Conservation (phyloP, 106 monocot genomes). For the Triglochin maritima region DNA sequence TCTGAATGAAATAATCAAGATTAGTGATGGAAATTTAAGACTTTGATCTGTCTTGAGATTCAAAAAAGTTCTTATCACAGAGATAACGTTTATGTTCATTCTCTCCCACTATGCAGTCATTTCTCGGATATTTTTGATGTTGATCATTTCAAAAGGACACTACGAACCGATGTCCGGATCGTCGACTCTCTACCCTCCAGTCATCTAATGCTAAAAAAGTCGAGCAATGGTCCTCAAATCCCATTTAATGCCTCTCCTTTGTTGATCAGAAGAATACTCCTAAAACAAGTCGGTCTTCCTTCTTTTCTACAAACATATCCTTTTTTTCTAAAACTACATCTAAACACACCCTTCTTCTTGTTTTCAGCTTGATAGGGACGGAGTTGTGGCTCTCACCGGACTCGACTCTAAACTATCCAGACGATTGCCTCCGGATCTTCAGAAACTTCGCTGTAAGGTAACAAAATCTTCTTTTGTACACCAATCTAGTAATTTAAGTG, state of each 20-base stretch:
- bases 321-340: neutral
- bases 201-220: neutral
- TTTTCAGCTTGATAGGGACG: slow-evolving; percentile 17
- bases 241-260: slow-evolving; percentile 12
- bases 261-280: slow-evolving; percentile 17
- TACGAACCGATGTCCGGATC: slow-evolving; percentile 15
- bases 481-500: no score
- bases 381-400: slow-evolving; percentile 18
- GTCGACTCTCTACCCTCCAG: slow-evolving; percentile 15
- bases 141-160: slow-evolving; percentile 26
- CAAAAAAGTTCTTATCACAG: no score
- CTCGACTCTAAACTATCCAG: slow-evolving; percentile 31
- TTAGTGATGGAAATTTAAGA: neutral
- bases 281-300: slow-evolving; percentile 5
- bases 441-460: slow-evolving; percentile 42
- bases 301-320: neutral
- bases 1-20: no score
- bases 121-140: slow-evolving; percentile 34
- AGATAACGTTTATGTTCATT: no score
- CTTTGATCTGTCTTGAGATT: no score
- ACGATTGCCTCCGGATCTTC: slow-evolving; percentile 22
- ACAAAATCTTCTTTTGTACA: neutral
- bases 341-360: neutral
- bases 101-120: slow-evolving; percentile 9
- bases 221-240: neutral